Conservation (phyloP, 2,329 filamentous ascomycete species). For the Aspergillus novoparasiticus region DNA sequence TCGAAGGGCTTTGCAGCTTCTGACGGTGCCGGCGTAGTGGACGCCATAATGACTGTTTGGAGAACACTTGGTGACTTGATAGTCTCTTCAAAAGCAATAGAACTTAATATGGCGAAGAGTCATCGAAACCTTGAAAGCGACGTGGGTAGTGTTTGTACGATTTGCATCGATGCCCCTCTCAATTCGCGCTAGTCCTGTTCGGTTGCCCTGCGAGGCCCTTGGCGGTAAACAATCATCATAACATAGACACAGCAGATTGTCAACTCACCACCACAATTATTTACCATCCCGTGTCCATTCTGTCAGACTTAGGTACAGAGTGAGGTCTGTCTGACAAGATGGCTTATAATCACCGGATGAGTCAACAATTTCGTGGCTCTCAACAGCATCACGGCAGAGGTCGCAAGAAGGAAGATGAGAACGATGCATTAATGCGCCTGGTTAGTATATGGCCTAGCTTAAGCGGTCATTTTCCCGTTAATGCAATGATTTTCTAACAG, state of each 20-base stretch:
- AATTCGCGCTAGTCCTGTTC: slow-evolving; percentile 32
- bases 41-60: slow-evolving; percentile 31
- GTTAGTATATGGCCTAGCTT: slow-evolving; percentile 37
- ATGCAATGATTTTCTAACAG: slow-evolving; percentile 13
- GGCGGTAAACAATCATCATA: slow-evolving; percentile 41
- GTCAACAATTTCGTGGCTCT: slow-evolving; percentile 52
- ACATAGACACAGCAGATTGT: slow-evolving; percentile 22
- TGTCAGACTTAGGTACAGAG: background rate
- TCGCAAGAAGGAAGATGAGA: slow-evolving; percentile 60
- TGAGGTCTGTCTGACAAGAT: slow-evolving; percentile 32
- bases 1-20: slow-evolving; percentile 40
- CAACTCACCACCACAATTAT: slow-evolving; percentile 7
- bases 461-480: background rate
- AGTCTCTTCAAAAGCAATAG: slow-evolving; percentile 10
- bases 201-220: slow-evolving; percentile 27
- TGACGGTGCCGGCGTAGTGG: slow-evolving; percentile 24
- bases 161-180: slow-evolving; percentile 34
- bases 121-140: slow-evolving; percentile 23
- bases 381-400: slow-evolving; percentile 50
- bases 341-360: slow-evolving; percentile 57
- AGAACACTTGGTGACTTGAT: slow-evolving; percentile 1
- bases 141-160: slow-evolving; percentile 38
- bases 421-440: slow-evolving; percentile 60
- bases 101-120: slow-evolving; percentile 22
- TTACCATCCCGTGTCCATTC: slow-evolving; percentile 5